Conservation (phyloP, 768 basidiomycete genomes). For the Boletus rubescentipes region DNA sequence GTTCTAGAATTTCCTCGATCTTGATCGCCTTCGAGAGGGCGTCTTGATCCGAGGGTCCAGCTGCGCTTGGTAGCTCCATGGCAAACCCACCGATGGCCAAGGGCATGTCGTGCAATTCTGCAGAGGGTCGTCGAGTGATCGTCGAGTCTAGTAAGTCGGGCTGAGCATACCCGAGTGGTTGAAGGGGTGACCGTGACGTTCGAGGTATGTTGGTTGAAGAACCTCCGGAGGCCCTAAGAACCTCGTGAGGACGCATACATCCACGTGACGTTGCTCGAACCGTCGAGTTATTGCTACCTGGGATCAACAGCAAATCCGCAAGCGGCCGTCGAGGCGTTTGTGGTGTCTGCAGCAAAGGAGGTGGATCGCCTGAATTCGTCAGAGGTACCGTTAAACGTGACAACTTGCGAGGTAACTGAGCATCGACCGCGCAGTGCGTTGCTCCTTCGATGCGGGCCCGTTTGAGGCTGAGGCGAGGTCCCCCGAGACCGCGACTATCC, state of each 20-base stretch:
- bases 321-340: conserved; percentile 21
- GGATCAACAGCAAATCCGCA: conserved; percentile 13
- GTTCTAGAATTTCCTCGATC: conserved; percentile 15
- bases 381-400: conserved; percentile 9
- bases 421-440: not conserved
- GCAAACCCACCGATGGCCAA: not conserved
- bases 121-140: not conserved
- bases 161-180: not conserved
- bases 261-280: not conserved
- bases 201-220: not conserved
- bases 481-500: not conserved
- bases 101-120: not conserved
- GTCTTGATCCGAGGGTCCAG: not conserved
- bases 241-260: conserved; percentile 11
- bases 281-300: not conserved
- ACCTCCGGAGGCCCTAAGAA: not conserved
- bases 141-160: not conserved
- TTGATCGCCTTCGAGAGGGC: conserved; percentile 15
- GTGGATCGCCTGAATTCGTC: not conserved
- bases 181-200: not conserved
- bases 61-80: not conserved
- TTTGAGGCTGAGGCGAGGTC: conserved; percentile 4
- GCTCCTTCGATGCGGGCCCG: conserved; percentile 14
- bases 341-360: conserved; percentile 3
- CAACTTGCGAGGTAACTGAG: conserved; percentile 6